Conservation (phyloP, 257 asterid genomes). For the Solanum peruvianum region DNA sequence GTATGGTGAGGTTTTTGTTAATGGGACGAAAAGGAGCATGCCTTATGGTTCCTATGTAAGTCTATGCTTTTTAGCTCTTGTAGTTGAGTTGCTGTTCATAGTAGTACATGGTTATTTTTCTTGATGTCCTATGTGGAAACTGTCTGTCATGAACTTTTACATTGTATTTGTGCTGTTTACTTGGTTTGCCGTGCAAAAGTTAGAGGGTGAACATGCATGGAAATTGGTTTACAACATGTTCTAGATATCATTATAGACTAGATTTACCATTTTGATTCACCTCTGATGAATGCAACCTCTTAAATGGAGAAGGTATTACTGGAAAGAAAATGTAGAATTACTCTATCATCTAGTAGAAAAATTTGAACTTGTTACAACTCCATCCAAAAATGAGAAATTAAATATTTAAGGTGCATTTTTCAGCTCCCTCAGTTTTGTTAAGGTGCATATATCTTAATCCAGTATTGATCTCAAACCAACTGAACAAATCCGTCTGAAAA, state of each 20-base stretch:
- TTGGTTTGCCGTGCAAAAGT: not conserved
- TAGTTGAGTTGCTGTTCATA: not conserved
- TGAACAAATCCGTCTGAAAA: not conserved
- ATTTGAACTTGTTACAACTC: not conserved
- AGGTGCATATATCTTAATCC: not conserved
- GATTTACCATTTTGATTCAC: not conserved
- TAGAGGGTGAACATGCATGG: not conserved
- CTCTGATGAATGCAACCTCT: not conserved
- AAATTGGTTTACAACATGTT: not conserved
- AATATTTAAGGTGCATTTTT: not conserved
- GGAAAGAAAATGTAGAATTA: not conserved
- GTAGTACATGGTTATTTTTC: not conserved
- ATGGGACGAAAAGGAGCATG: conserved; percentile 60
- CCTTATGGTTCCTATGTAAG: conserved; percentile 92
- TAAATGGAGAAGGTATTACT: not conserved
- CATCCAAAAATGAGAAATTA: not conserved
- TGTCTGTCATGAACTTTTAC: not conserved
- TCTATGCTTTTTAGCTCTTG: not conserved
- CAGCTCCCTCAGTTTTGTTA: not conserved
- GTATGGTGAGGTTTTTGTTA: conserved; percentile 84
- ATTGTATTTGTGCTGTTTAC: not conserved
- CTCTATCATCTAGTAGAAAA: not conserved
- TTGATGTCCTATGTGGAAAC: not conserved
- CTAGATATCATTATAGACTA: not conserved
- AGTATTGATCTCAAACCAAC: not conserved